Conservation (phyloP, 192 early-diverging fungal species). For the Chytriomyces confervae region DNA sequence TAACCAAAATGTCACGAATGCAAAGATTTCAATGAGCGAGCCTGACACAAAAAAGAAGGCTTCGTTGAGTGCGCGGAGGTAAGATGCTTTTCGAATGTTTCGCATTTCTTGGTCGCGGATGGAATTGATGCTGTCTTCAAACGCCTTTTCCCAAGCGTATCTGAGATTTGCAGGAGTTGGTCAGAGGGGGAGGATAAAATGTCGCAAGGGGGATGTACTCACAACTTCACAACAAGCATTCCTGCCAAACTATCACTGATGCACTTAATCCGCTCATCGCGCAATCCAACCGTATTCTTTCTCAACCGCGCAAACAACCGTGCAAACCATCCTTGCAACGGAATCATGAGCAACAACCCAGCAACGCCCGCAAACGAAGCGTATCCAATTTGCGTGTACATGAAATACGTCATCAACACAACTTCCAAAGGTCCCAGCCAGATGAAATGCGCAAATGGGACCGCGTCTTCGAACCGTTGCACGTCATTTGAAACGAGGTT, state of each 20-base stretch:
- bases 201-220: neutral
- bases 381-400: constrained; percentile 51
- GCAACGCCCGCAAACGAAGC: constrained; percentile 47
- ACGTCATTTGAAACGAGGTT: constrained; percentile 60
- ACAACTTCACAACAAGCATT: constrained; percentile 57
- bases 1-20: constrained; percentile 51
- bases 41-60: constrained; percentile 54
- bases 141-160: constrained; percentile 60
- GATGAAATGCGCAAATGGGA: constrained; percentile 51
- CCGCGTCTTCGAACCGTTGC: constrained; percentile 56
- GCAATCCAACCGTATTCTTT: constrained; percentile 31
- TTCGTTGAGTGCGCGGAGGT: constrained; percentile 55
- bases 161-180: neutral
- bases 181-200: no score
- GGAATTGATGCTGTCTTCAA: constrained; percentile 44
- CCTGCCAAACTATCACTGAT: constrained; percentile 54
- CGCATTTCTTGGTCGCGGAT: constrained; percentile 44
- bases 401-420: constrained; percentile 45
- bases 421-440: constrained; percentile 55
- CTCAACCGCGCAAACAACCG: constrained; percentile 38
- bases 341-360: constrained; percentile 47
- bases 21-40: constrained; percentile 47
- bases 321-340: constrained; percentile 52
- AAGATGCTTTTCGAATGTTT: constrained; percentile 40
- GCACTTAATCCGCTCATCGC: constrained; percentile 55